Conservation (phyloP, 352 stramenopile genomes). For the Pythium brachiatum region DNA sequence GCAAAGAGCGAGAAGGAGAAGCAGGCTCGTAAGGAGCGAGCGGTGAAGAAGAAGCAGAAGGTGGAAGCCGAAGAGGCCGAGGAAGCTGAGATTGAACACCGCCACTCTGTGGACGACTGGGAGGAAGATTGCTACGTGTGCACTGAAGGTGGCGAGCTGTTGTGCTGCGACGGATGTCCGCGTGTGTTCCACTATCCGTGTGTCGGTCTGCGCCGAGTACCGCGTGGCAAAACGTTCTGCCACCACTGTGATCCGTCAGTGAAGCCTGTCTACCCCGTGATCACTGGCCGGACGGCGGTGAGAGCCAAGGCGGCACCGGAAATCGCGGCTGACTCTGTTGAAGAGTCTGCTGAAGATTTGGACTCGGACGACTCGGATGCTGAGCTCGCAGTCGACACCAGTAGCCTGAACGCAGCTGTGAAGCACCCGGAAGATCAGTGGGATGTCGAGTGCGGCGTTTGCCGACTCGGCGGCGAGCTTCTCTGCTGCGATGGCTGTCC, state of each 20-base stretch:
- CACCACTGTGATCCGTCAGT: constrained; percentile 72
- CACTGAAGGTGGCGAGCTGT: constrained; percentile 72
- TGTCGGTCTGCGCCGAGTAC: constrained; percentile 67
- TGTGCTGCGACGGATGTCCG: constrained; percentile 91
- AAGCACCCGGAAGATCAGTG: constrained; percentile 71
- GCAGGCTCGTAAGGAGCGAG: constrained; percentile 62
- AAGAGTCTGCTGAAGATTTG: constrained; percentile 2
- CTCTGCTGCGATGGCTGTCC: constrained; percentile 92
- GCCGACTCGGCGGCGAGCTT: constrained; percentile 76
- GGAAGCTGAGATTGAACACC: constrained; percentile 20
- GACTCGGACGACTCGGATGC: constrained; percentile 17
- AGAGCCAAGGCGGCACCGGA: constrained; percentile 16
- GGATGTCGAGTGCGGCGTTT: constrained; percentile 90
- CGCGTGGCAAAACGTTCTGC: constrained; percentile 85
- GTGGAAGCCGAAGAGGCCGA: constrained; percentile 53
- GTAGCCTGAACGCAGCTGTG: constrained; percentile 25
- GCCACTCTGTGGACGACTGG: constrained; percentile 78
- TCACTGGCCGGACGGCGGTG: constrained; percentile 7
- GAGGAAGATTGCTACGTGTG: constrained; percentile 91
- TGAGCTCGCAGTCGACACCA: constrained; percentile 18
- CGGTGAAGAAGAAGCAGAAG: constrained; percentile 66
- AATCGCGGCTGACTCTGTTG: constrained; percentile 11
- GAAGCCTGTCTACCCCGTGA: constrained; percentile 53
- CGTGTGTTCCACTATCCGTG: constrained; percentile 91
- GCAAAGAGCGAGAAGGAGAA: constrained; percentile 75